Evolutionary conservation across 164 flowering plant genomes (phyloP), one percentile per base, ranked within the genome.

Genomic region (Liquidambar formosana): DNA sequence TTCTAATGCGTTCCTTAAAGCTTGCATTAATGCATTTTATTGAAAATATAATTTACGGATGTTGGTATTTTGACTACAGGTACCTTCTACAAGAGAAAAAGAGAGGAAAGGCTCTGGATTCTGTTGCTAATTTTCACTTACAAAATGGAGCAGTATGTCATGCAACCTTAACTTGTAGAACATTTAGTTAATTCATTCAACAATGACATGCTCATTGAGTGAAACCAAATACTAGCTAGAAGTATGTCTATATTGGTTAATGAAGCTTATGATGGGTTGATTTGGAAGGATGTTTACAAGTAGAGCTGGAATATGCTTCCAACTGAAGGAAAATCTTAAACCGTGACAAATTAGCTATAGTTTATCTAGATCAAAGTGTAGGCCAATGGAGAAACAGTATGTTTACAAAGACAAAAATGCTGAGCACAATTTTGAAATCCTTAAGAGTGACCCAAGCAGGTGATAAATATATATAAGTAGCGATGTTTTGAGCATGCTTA

Each of bases 101-200:
- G 84, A 80, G 99, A 77, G 97, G 97, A 27, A 94, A 89, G 75
- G 95, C 97, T 73, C 80, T 94, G 59, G 97, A 94, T 73, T 80
- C 95, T 73, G 97, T 94, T 77, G 95, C 93, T 51, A 92, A 92
- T 76, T 94, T 94, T 74, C 97, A 94, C 82, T 81, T 94, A 80
- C 97, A 92, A 71, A 94, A 92, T 85, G 97, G 97, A 76, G 97
- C 95, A 69, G 99, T 92, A 79, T 68, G 93, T 71, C 33, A 18
- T 69, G 18, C 8, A 33, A 23, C 41, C 51, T 45, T 33, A 43
- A 23, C 15, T 44, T 28, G 22, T 11, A 44, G 45, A 60, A 41
- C 63, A 14, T 5, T 47, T 54, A 16, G 4, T 45, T 11, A n/a
- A 57, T 26, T 45, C 18, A 6, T 67, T 56, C 22, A 22, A 9